Conservation (phyloP, 257 asterid genomes). For the Solanum tarijense region DNA sequence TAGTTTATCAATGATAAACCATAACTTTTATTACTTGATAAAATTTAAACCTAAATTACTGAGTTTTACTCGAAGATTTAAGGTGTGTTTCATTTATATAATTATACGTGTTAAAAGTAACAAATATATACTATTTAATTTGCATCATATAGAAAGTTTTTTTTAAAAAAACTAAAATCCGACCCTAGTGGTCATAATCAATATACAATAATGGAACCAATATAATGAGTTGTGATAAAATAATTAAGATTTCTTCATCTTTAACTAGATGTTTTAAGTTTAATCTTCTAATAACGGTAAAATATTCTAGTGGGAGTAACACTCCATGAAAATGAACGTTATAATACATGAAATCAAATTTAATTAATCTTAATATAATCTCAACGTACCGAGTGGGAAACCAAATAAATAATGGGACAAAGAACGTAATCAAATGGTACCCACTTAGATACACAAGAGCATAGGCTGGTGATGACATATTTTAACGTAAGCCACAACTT, state of each 20-base stretch:
- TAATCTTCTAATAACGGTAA: too few relatives aligned
- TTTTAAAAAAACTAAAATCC: too few relatives aligned
- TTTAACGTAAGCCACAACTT: constrained; percentile 29
- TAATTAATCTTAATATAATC: not conserved
- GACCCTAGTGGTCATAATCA: not conserved
- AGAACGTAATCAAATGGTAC: not conserved
- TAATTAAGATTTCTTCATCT: too few relatives aligned
- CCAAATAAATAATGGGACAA: not conserved
- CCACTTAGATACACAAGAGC: not conserved
- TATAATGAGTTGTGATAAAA: not conserved
- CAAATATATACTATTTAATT: too few relatives aligned
- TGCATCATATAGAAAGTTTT: too few relatives aligned
- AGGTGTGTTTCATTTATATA: not conserved
- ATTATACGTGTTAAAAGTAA: not conserved
- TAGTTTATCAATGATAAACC: not conserved
- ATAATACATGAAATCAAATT: not conserved
- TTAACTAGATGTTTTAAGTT: too few relatives aligned
- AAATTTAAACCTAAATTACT: not conserved
- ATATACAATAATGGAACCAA: not conserved
- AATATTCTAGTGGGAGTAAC: too few relatives aligned
- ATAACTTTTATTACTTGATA: not conserved
- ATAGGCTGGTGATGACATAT: constrained; percentile 9
- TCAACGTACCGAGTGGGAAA: rapidly evolving
- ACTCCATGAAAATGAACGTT: too few relatives aligned
- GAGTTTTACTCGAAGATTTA: not conserved